Percentiles rank a stretch among this genome's conserved stretches.
These are phyloP conservation scores for Solanum arcanum DNA, from an alignment of 257 asterid genomes.

Conservation along the genomic window DNA sequence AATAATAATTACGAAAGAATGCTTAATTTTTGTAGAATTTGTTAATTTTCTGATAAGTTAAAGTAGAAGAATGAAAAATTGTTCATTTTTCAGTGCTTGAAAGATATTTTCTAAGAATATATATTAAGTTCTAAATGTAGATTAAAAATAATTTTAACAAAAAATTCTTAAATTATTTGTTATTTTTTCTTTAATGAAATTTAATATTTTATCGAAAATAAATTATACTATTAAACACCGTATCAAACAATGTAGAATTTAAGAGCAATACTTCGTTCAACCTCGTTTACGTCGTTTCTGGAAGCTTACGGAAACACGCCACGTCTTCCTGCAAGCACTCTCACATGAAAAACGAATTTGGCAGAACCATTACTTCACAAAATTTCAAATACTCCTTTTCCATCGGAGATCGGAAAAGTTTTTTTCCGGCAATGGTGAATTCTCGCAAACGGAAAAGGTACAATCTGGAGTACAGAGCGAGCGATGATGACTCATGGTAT, in stretches of 20 bases:
- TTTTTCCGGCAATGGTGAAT: background rate
- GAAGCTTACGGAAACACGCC: background rate
- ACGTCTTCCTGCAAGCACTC: background rate
- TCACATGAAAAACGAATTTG: background rate
- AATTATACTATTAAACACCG: background rate
- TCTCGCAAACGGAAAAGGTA: background rate
- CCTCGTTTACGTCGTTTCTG: background rate
- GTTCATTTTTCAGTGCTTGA: no score
- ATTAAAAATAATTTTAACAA: no score
- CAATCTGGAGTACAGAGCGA: conserved; percentile 24
- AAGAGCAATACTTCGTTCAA: background rate
- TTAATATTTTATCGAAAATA: no score
- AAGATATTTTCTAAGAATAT: no score
- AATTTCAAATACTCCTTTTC: background rate
- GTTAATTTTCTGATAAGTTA: no score
- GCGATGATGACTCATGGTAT: conserved; percentile 51
- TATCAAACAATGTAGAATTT: background rate
- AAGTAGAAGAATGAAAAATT: no score
- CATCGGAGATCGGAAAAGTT: background rate
- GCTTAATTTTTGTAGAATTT: no score
- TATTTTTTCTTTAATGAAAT: no score
- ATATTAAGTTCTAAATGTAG: no score
- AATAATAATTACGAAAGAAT: no score
- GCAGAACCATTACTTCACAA: background rate
- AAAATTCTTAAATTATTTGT: no score